Evolutionary conservation across 2,329 filamentous ascomycete genomes (phyloP).

Genomic region (Calonectria pseudoreteaudii): DNA sequence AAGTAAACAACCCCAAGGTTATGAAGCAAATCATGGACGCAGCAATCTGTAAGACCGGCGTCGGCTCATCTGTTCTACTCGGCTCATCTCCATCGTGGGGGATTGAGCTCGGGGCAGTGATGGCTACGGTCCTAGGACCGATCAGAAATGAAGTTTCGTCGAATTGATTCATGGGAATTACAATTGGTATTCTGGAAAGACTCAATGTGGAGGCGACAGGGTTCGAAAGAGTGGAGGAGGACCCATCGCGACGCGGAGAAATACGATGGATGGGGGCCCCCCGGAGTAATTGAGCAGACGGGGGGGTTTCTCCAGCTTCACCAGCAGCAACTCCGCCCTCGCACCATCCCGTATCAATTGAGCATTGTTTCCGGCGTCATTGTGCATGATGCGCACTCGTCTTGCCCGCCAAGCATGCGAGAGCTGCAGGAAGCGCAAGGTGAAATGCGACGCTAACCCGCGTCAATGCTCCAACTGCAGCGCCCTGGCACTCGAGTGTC

Average conservation of each 20-base stretch:
- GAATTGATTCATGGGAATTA: background rate
- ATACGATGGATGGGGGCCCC: background rate
- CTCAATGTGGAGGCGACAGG: background rate
- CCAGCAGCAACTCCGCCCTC: background rate
- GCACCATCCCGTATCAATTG: background rate
- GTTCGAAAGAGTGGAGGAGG: background rate
- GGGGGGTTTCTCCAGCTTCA: background rate
- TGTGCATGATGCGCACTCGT: constrained; percentile 14
- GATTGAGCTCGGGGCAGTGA: background rate
- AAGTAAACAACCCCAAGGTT: background rate
- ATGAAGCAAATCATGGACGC: background rate
- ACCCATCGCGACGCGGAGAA: background rate
- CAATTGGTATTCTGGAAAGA: background rate
- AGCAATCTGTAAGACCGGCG: background rate
- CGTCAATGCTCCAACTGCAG: constrained; percentile 18
- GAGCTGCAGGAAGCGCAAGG: constrained; percentile 23
- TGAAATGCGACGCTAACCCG: constrained; percentile 19
- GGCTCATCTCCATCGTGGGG: background rate
- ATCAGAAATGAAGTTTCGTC: background rate
- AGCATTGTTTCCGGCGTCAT: background rate
- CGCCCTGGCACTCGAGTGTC: background rate
- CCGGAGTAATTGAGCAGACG: background rate
- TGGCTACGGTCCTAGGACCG: background rate
- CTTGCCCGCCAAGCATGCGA: constrained; percentile 24
- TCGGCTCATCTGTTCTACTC: background rate